phyloP scores from a whole-genome alignment of 176 grass and related monocot species.

The Coix lacrymajobi region DNA sequence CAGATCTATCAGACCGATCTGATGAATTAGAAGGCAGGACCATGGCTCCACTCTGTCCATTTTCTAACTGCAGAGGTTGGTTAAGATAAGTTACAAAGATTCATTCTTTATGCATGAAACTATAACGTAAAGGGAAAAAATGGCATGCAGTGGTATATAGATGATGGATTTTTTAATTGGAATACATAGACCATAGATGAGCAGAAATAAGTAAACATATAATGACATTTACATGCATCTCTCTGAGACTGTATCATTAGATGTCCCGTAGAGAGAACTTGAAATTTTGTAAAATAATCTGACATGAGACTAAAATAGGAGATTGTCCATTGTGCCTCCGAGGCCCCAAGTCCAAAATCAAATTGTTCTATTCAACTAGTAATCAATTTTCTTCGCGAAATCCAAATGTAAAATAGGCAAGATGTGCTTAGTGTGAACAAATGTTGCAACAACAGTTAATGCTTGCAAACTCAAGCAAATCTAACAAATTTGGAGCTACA shows the following conservation, averaged over 20 bases:
- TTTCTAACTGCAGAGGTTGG: slow-evolving; percentile 48
- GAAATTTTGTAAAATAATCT: not conserved
- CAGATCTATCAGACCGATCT: slow-evolving; percentile 62
- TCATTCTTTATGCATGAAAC: not conserved
- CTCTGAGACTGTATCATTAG: not conserved
- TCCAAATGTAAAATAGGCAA: not conserved
- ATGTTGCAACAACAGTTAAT: not conserved
- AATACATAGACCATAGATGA: not conserved
- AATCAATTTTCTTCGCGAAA: not conserved
- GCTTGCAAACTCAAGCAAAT: slow-evolving; percentile 15
- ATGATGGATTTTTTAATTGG: not conserved
- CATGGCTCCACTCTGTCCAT: slow-evolving; percentile 35
- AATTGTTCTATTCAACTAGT: not conserved
- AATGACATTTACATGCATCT: slow-evolving; percentile 4
- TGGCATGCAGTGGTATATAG: not conserved
- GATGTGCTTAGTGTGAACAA: not conserved
- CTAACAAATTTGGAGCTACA: not conserved
- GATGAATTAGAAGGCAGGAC: slow-evolving; percentile 56
- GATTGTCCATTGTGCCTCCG: not conserved
- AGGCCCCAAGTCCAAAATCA: not conserved
- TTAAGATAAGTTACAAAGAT: slow-evolving; percentile 1
- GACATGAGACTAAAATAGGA: not conserved
- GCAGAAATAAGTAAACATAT: slow-evolving; percentile 8
- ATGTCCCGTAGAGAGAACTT: not conserved
- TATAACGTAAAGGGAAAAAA: slow-evolving; percentile 5